Conservation (phyloP, 495 filamentous ascomycete genomes). For the Podospora australis region DNA sequence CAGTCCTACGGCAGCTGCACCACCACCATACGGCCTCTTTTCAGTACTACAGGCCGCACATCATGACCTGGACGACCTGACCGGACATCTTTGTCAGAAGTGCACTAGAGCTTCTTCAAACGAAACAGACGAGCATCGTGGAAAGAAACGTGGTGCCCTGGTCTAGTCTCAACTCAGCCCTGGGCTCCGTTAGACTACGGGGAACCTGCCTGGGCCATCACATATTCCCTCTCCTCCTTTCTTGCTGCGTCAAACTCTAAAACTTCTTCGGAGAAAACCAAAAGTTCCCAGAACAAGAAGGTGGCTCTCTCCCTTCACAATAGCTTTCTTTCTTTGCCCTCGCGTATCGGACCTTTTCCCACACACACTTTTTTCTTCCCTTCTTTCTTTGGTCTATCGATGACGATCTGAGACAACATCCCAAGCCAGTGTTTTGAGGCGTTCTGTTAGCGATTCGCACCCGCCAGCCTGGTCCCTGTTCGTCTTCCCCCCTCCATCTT, state of each 20-base stretch:
- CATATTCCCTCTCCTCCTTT: no score
- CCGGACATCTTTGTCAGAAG: neutral
- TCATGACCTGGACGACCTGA: neutral
- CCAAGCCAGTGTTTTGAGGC: conserved; percentile 2
- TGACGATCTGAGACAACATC: conserved; percentile 12
- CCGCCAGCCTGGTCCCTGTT: conserved; percentile 12
- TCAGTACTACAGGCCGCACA: neutral
- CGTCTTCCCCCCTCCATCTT: no score
- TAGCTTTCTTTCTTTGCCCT: neutral
- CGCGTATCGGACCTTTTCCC: conserved; percentile 1
- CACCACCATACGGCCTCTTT: no score
- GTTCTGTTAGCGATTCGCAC: neutral
- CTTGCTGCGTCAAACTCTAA: no score
- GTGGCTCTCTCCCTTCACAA: neutral
- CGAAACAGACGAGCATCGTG: no score
- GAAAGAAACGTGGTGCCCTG: conserved; percentile 13
- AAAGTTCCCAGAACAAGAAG: neutral
- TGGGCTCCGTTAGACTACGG: no score
- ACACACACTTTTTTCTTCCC: neutral
- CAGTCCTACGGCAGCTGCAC: neutral
- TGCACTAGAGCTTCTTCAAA: no score
- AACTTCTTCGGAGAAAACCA: neutral
- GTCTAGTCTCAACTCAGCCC: neutral
- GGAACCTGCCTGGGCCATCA: no score
- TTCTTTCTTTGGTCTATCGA: neutral